Evolutionary conservation across 2,329 filamentous ascomycete genomes (phyloP).

Genomic region (Sarocladiaceae sp.): DNA sequence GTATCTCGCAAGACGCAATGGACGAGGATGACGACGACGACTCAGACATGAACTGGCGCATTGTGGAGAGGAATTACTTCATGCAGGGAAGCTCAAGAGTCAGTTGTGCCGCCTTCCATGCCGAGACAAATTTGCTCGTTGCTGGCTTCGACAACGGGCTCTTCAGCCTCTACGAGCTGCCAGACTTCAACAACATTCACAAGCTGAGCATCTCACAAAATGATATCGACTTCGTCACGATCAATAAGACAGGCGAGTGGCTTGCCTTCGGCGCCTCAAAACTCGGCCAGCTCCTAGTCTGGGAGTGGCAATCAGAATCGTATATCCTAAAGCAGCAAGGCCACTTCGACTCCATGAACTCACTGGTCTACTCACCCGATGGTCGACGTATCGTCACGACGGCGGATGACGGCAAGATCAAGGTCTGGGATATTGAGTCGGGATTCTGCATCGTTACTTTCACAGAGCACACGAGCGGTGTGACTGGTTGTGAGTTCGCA

Average conservation of each 20-base stretch:
- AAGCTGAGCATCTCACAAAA: conserved; percentile 91
- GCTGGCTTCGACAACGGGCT: conserved; percentile 92
- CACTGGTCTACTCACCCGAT: conserved; percentile 86
- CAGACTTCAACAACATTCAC: conserved; percentile 92
- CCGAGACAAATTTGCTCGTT: conserved; percentile 84
- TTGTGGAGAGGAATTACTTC: conserved; percentile 87
- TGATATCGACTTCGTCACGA: conserved; percentile 88
- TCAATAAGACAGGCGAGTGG: conserved; percentile 95
- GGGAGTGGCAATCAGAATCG: conserved; percentile 99
- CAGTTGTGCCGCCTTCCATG: conserved; percentile 84
- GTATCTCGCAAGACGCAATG: conserved; percentile 51
- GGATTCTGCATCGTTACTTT: conserved; percentile 98
- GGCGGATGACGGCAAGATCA: conserved; percentile 95
- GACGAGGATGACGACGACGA: conserved; percentile 52
- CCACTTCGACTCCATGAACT: conserved; percentile 93
- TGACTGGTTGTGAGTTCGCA: conserved; percentile 90
- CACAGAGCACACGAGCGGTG: conserved; percentile 89
- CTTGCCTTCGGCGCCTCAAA: conserved; percentile 94
- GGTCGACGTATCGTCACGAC: conserved; percentile 89
- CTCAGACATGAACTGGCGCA: conserved; percentile 76
- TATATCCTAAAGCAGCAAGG: conserved; percentile 98
- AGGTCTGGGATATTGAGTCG: conserved; percentile 94
- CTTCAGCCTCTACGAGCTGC: conserved; percentile 92
- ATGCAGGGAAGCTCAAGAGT: conserved; percentile 84
- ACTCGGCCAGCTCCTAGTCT: conserved; percentile 90